Evolutionary conservation across 345 rosid genomes (phyloP), one percentile per base, ranked within the genome.

Genomic region (Geranium brycei): DNA sequence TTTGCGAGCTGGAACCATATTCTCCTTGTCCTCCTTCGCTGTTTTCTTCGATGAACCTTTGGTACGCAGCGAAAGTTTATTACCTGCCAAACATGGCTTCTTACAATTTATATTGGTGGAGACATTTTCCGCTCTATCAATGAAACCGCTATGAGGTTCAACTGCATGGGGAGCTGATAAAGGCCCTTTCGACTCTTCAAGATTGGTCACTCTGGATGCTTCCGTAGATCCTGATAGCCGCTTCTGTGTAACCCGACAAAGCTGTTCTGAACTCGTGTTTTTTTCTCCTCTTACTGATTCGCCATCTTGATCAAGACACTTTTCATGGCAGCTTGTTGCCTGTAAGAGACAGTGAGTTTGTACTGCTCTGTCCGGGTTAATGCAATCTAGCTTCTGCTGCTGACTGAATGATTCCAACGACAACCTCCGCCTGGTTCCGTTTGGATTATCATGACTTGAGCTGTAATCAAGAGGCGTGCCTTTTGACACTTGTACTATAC

Each of bases 41-140:
- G 23, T 66, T 74, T 15, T 63, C 63, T 30, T 56, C 23, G 62
- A 30, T 17, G 59, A 62, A 57, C 73, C 80, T 40, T 72, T 79
- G 3, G 17, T 1, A 53, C 86, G 75, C 17, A 83, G 69, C 3
- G 83, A 83, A 65, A 75, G 87, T 77, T 79, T 82, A 80, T 66
- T 78, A 7, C 74, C 58, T n/a, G 47, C 32, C 4, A 61, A 62
- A 19, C 30, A 15, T 62, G 59, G 64, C 63, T 73, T 81, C 71
- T 69, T 69, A 69, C 57, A 32, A 31, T 67, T 66, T 23, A 28
- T 30, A 53, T 17, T 55, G 0, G 62, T n/a, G 15, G 56, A 38
- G 23, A 15, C 65, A 47, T 64, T 66, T 56, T 59, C 71, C 53
- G 32, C n/a, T 64, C 31, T 23, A 53, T 17, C 64, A 19, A 55